Evolutionary conservation across 2,329 filamentous ascomycete genomes (phyloP).

Genomic region (Sclerotinia nivalis): DNA sequence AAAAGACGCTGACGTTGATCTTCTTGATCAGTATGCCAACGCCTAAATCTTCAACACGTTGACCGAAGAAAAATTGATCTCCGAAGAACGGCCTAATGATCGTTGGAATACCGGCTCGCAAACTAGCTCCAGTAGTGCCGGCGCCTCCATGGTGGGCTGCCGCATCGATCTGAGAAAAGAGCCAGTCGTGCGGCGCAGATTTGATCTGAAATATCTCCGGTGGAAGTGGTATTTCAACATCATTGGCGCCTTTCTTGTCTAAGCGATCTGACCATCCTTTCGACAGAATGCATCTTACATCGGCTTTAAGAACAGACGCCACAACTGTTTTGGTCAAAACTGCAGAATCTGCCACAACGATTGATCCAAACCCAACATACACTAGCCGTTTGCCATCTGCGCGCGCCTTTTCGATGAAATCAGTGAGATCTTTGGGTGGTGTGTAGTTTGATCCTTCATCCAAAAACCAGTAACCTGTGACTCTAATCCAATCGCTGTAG

Average conservation of each 20-base stretch:
- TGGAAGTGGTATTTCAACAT: slow-evolving; percentile 65
- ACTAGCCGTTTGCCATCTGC: slow-evolving; percentile 86
- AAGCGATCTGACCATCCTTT: slow-evolving; percentile 96
- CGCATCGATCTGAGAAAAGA: slow-evolving; percentile 91
- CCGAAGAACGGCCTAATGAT: slow-evolving; percentile 97
- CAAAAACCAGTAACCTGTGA: slow-evolving; percentile 98
- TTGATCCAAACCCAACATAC: slow-evolving; percentile 95
- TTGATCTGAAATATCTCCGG: slow-evolving; percentile 85
- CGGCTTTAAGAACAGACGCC: slow-evolving; percentile 85
- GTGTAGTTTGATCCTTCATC: slow-evolving; percentile 71
- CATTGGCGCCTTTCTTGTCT: slow-evolving; percentile 55
- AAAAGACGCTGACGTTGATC: slow-evolving; percentile 83
- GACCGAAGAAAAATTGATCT: slow-evolving; percentile 95
- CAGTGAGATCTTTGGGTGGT: slow-evolving; percentile 72
- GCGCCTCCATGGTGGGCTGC: slow-evolving; percentile 93
- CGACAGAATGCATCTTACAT: slow-evolving; percentile 90
- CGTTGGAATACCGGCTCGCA: slow-evolving; percentile 87
- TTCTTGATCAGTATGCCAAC: slow-evolving; percentile 89
- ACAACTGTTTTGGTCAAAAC: slow-evolving; percentile 92
- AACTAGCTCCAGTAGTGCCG: slow-evolving; percentile 89
- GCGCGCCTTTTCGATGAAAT: slow-evolving; percentile 82
- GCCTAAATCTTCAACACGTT: slow-evolving; percentile 85
- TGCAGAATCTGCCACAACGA: slow-evolving; percentile 86
- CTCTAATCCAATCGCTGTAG: slow-evolving; percentile 95
- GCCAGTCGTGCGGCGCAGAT: slow-evolving; percentile 92